Evolutionary conservation across 352 stramenopile genomes (phyloP).

Genomic region (Aphanomyces cochlioides): DNA sequence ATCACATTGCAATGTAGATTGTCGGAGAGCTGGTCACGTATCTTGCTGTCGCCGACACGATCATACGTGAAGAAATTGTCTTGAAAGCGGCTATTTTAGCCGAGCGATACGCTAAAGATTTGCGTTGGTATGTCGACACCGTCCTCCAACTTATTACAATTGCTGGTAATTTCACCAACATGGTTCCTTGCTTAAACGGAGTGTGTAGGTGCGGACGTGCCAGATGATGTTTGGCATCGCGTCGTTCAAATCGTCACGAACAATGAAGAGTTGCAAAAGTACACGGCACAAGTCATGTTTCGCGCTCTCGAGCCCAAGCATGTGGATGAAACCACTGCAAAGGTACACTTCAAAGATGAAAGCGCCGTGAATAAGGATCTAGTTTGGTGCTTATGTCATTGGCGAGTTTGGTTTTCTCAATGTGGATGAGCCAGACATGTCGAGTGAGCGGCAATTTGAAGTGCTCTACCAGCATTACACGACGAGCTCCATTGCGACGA

Average conservation of each 20-base stretch:
- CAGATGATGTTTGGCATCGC: slow-evolving; percentile 96
- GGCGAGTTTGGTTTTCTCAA: slow-evolving; percentile 98
- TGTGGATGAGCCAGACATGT: slow-evolving; percentile 81
- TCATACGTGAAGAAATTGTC: slow-evolving; percentile 94
- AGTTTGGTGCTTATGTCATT: slow-evolving; percentile 93
- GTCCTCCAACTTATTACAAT: slow-evolving; percentile 97
- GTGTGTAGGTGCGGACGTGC: slow-evolving; percentile 73
- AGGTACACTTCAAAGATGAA: slow-evolving; percentile 40
- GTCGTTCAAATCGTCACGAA: slow-evolving; percentile 99
- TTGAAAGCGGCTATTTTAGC: slow-evolving; percentile 98
- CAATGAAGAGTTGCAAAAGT: slow-evolving; percentile 93
- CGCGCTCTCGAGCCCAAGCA: slow-evolving; percentile 89
- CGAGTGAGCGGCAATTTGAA: slow-evolving; percentile 91
- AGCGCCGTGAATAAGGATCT: background rate
- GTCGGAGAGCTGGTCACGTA: slow-evolving; percentile 96
- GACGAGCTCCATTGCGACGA: slow-evolving; percentile 74
- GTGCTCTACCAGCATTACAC: slow-evolving; percentile 96
- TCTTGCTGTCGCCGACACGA: slow-evolving; percentile 88
- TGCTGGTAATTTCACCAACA: slow-evolving; percentile 35
- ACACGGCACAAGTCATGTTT: slow-evolving; percentile 94
- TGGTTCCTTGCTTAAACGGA: too few relatives aligned
- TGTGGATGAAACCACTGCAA: slow-evolving; percentile 94
- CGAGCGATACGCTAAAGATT: slow-evolving; percentile 95
- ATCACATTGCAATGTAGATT: slow-evolving; percentile 48
- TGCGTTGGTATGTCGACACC: slow-evolving; percentile 97